Conservation (phyloP, 106 monocot genomes). For the Phalaenopsis equestris region DNA sequence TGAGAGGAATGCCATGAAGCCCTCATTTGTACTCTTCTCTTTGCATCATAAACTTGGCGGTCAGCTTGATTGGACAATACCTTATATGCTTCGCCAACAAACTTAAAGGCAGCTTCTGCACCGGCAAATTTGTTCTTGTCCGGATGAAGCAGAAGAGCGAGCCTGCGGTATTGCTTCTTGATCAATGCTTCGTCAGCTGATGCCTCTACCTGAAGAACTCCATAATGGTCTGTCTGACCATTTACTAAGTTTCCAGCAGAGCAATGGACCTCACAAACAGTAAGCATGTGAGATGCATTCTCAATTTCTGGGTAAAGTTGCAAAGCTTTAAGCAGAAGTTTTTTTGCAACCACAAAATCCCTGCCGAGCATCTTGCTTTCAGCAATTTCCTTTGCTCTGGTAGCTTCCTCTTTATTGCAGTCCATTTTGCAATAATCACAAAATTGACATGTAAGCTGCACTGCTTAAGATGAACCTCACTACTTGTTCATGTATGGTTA, state of each 20-base stretch:
- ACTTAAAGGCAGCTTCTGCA: slow-evolving; percentile 81
- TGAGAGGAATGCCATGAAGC: slow-evolving; percentile 21
- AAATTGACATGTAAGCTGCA: neutral
- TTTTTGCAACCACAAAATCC: slow-evolving; percentile 58
- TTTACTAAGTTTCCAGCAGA: slow-evolving; percentile 38
- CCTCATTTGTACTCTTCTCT: slow-evolving; percentile 23
- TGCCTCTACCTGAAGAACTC: slow-evolving; percentile 52
- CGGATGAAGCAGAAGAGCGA: slow-evolving; percentile 70
- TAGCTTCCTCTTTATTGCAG: slow-evolving; percentile 84
- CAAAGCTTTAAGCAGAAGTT: slow-evolving; percentile 52
- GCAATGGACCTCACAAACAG: slow-evolving; percentile 77
- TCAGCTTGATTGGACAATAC: slow-evolving; percentile 45
- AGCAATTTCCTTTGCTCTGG: slow-evolving; percentile 61
- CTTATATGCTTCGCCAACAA: slow-evolving; percentile 48
- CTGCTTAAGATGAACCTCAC: neutral
- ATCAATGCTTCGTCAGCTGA: slow-evolving; percentile 49
- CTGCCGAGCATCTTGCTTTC: slow-evolving; percentile 44
- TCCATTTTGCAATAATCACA: slow-evolving; percentile 40
- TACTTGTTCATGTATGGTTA: neutral
- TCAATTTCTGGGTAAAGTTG: slow-evolving; percentile 62
- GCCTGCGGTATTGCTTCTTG: slow-evolving; percentile 62
- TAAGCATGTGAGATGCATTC: slow-evolving; percentile 57
- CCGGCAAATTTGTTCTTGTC: slow-evolving; percentile 83
- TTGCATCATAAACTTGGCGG: slow-evolving; percentile 63
- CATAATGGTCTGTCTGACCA: slow-evolving; percentile 51